Percentiles rank a stretch among this genome's conserved stretches.
Evolutionary conservation across 1,139 yeast genomes (phyloP).

Genomic region (Geotrichum aggregatum): DNA sequence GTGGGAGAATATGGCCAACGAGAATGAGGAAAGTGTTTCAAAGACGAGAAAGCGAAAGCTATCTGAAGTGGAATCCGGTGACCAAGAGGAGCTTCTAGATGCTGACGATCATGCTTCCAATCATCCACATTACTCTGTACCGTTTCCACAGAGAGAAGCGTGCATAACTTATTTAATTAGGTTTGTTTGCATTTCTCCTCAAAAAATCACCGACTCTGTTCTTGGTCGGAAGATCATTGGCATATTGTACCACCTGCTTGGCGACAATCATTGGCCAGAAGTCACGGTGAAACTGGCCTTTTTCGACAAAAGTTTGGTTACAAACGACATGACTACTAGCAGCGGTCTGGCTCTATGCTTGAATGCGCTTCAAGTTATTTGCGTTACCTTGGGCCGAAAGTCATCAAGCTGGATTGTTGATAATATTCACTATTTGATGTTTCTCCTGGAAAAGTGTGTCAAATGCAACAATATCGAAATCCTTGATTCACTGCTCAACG

Average conservation of each 20-base stretch:
- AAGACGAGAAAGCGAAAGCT: conserved; percentile 29
- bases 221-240: conserved; percentile 77
- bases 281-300: conserved; percentile 77
- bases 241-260: conserved; percentile 65
- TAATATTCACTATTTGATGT: conserved; percentile 63
- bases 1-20: conserved; percentile 61
- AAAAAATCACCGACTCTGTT: conserved; percentile 78
- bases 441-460: conserved; percentile 74
- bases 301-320: conserved; percentile 79
- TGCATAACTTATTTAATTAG: conserved; percentile 88
- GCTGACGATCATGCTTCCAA: conserved; percentile 9
- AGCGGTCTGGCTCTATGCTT: conserved; percentile 65
- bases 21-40: conserved; percentile 32
- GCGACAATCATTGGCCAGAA: conserved; percentile 78
- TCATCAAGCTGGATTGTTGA: conserved; percentile 69
- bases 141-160: conserved; percentile 80
- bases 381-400: conserved; percentile 80
- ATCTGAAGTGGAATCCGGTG: conserved; percentile 23
- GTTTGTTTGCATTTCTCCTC: conserved; percentile 82
- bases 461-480: conserved; percentile 77
- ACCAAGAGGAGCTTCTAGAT: conserved; percentile 23
- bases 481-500: conserved; percentile 75
- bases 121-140: conserved; percentile 50
- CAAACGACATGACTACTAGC: conserved; percentile 66
- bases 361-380: conserved; percentile 86